Evolutionary conservation across 2,329 filamentous ascomycete genomes (phyloP), one percentile per base, ranked within the genome.

Genomic region (Ceratocystis eucalypticola): DNA sequence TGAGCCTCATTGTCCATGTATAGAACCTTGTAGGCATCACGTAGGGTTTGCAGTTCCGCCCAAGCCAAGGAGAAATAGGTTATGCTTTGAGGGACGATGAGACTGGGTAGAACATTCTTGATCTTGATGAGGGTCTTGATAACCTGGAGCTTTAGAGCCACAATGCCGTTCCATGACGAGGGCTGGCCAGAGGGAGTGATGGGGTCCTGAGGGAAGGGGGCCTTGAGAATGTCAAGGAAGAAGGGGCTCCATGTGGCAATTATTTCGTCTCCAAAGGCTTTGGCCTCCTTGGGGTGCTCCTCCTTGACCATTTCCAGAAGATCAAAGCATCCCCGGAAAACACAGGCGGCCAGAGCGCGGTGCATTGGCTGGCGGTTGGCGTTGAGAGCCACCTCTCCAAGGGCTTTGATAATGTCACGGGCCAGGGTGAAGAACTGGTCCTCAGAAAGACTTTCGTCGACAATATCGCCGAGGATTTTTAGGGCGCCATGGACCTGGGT

Each of bases 251-350:
- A 99, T 63, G 84, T 83, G 71, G 81, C 82, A 62, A 97, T 80
- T 0, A 91, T 85, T 72, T 96, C 88, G 69, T 96, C 90, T 65
- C 93, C 91, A 74, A 99, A 99, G 1, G 81, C 82, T 75, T 90
- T 94, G 69, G 97, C 91, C 66, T 89, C 89, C 67, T 83, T 82
- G 72, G 89, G 89, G 76, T 97, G 89, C 71, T 96, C 90, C 70
- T 96, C 92, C 80, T 96, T 88, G 70, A 97, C 89, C 84, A 96
- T 96, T 76, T 97, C 91, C 78, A 99, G 84, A 66, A 94, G 89
- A 74, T 97, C 91, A 74, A 99, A 96, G 76, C 91, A 96, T 62
- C 86, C 86, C 67, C 91, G 84, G 80, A 97, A 96, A 67, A 96
- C 89, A 50, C 88, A 90, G 53, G 97, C 88, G 48, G 94, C 89